Base-by-base conservation (phyloP, 2,329 filamentous ascomycete species). In the Clonostachys solani region DNA sequence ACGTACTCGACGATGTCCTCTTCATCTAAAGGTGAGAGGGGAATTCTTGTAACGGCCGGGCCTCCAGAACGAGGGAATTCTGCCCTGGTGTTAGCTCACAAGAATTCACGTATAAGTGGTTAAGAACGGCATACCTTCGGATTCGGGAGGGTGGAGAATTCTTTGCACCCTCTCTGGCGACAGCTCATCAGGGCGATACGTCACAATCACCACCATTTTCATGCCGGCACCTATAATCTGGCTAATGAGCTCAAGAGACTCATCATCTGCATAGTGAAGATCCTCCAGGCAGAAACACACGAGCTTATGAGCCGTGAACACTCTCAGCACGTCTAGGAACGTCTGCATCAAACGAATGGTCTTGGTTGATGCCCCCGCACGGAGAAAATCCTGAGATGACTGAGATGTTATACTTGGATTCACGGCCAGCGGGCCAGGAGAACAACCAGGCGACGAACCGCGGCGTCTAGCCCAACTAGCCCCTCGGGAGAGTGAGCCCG, bases 281-380 rank as follows among this genome's bases (percentile, higher is more conserved):
- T 96, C 92, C 59, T 96, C 92, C 29, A 96, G 69, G 56, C 85
- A 91, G 56, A 96, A 84, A 59, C 89, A 95, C 46, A 96, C 91
- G 57, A 96, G 84, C 57, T 92, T 94, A 61, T 92, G 84, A 17
- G 84, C 77, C 0, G 89, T 87, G 47, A 97, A 84, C 40, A 95
- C 81, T 45, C 89, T 81, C 44, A 96, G 66, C 10, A 96, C 86
- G 55, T 96, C 92, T 42, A 96, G 71, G 56, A 95, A 92, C 2
- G 89, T 92, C 59, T 91, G 92, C 76, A 92, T 88, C 47, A 96
- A 78, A 12, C 89, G 83, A 53, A 89, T 86, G 2, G 75, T 80
- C 60, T 83, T 84, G 12, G 78, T 82, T 6, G 81, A 75, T 1
- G 73, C 66, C 33, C 81, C 80, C 4, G 74, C 69, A 33, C 81